A percentile compares a stretch with the other conserved stretches of the same genome.
These are phyloP conservation scores for Leucosporidium yakuticum DNA, from an alignment of 768 basidiomycete genomes.

Conservation along the genomic window DNA sequence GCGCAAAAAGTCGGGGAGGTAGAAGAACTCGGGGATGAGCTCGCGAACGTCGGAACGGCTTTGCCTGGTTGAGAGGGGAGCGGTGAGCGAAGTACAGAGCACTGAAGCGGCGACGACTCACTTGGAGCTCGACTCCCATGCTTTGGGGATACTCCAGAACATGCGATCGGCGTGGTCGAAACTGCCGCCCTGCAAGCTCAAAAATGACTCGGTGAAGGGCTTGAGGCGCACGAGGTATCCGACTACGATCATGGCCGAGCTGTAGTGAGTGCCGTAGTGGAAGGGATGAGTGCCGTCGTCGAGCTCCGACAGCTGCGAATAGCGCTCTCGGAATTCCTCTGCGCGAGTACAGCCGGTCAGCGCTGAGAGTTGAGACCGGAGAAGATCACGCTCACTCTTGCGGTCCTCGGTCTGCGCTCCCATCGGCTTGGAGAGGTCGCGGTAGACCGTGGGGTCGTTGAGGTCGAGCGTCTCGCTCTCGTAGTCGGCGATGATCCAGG, in stretches of 20 bases:
- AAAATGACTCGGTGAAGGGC: conserved; percentile 88
- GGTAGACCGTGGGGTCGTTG: conserved; percentile 33
- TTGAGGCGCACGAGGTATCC: conserved; percentile 84
- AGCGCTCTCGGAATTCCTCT: conserved; percentile 69
- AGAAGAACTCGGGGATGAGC: conserved; percentile 60
- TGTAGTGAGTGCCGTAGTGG: conserved; percentile 71
- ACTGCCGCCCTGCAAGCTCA: conserved; percentile 67
- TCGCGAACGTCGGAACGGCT: conserved; percentile 88
- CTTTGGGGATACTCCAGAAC: conserved; percentile 55
- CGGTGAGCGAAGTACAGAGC: not conserved
- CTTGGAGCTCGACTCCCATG: not conserved
- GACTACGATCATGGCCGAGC: conserved; percentile 94
- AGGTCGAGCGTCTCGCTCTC: conserved; percentile 35
- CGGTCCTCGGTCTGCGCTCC: conserved; percentile 45
- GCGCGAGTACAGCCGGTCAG: conserved; percentile 25
- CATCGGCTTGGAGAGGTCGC: conserved; percentile 78
- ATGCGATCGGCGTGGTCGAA: conserved; percentile 88
- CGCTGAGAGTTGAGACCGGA: no score
- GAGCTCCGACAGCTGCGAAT: conserved; percentile 67
- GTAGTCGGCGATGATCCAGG: conserved; percentile 87
- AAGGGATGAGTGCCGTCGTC: conserved; percentile 49
- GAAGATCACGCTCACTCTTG: not conserved
- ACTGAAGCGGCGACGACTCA: not conserved
- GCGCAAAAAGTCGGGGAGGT: conserved; percentile 62
- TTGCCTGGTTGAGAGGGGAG: conserved; percentile 69